phyloP scores from a whole-genome alignment of 768 basidiomycete species.

The Artomyces pyxidatus region DNA sequence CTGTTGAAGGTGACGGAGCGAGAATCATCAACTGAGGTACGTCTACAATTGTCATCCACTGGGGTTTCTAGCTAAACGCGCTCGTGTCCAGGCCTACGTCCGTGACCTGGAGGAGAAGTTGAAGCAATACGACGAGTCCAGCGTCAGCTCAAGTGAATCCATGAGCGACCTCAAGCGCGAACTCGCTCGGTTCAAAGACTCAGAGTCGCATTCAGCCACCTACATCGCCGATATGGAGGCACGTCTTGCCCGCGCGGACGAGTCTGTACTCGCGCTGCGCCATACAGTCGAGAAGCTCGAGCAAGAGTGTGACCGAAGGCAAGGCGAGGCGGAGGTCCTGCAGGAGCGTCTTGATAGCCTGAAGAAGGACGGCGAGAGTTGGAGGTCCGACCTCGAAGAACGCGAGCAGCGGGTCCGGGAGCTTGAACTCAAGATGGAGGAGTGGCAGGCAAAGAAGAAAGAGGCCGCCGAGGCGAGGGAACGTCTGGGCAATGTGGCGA shows the following conservation, averaged over 20 bases:
- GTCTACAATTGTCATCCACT: constrained; percentile 17
- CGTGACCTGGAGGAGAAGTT: constrained; percentile 91
- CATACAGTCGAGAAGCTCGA: constrained; percentile 72
- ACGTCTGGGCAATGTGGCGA: constrained; percentile 60
- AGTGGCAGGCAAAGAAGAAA: constrained; percentile 67
- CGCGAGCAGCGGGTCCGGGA: constrained; percentile 70
- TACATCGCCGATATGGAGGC: constrained; percentile 86
- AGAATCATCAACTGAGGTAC: constrained; percentile 87
- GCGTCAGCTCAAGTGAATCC: constrained; percentile 66
- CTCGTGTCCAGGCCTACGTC: constrained; percentile 66
- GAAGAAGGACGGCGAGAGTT: constrained; percentile 67
- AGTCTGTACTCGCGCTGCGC: constrained; percentile 62
- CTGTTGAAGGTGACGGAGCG: constrained; percentile 80
- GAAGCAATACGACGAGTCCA: constrained; percentile 75
- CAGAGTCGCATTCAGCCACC: constrained; percentile 59
- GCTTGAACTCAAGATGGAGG: constrained; percentile 70
- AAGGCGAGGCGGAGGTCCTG: constrained; percentile 61
- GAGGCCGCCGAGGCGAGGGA: constrained; percentile 58
- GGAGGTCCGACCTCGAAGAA: constrained; percentile 78
- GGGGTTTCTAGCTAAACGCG: constrained; percentile 10
- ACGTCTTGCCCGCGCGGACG: constrained; percentile 70
- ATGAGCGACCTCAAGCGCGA: constrained; percentile 81
- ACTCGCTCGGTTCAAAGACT: constrained; percentile 66
- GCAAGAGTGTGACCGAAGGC: constrained; percentile 63
- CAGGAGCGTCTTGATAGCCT: constrained; percentile 65